Evolutionary conservation across 176 grass and related monocot genomes (phyloP), one percentile per base, ranked within the genome.

Genomic region (Pharus latifolius): DNA sequence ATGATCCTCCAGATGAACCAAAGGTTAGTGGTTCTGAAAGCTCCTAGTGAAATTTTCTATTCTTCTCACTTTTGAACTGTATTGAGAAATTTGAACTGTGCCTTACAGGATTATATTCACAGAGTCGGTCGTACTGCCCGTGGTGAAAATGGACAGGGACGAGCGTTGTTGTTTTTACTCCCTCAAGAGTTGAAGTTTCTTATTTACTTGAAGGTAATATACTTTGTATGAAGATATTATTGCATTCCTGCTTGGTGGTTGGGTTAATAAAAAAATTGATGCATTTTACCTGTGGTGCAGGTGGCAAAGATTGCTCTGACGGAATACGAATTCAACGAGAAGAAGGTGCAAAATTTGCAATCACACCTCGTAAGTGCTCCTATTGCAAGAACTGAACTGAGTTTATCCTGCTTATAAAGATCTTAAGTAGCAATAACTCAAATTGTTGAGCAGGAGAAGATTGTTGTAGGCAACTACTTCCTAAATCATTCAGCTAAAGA

Each of bases 1-100:
- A 97, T 65, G 94, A 97, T 79, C 94, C 89, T 68, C 89, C 94
- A 44, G 94, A 93, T 78, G 94, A 97, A 74, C 94, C 94, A 44
- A 97, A 97, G 94, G 94, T 97, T 69, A n/a, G 19, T 60, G 33
- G 12, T 12, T 77, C 42, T 70, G 25, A 56, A 72, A 16, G 47
- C 32, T 15, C 10, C 34, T 17, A 38, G 12, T 28, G 53, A 55
- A 63, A 42, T 67, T 29, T 65, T 63, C 19, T 56, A 45, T 34
- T 40, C 18, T 4, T 56, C 3, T 57, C 15, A 7, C 29, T 76
- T 17, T 73, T 15, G 20, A 14, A 33, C 15, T 60, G 24, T 77
- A 60, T 17, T 38, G 23, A 44, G 28, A 6, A 50, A 37, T 70
- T 64, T 1, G 6, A 78, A 67, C 77, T 82, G 54, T 85, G 48